These are phyloP conservation scores for Silybum marianum DNA, from an alignment of 129 eudicot species.

Conservation along the genomic window DNA sequence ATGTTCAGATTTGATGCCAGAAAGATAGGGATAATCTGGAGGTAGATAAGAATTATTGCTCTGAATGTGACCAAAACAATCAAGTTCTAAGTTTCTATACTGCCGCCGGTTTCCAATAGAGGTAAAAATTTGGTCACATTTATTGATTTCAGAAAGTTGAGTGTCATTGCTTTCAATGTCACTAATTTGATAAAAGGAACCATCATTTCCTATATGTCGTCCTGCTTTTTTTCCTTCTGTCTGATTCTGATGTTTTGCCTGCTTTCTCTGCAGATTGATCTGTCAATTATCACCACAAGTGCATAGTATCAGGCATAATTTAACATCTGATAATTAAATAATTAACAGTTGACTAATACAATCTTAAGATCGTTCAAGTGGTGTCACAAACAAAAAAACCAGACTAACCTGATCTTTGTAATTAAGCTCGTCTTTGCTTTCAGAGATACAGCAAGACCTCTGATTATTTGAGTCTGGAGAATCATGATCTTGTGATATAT, in stretches of 20 bases:
- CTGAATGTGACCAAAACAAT: conserved; percentile 43
- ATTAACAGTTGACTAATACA: background rate
- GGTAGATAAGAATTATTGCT: conserved; percentile 29
- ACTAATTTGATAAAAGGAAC: conserved; percentile 34
- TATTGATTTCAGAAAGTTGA: conserved; percentile 33
- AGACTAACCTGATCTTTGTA: conserved; percentile 45
- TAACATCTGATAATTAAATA: background rate
- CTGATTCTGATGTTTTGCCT: conserved; percentile 44
- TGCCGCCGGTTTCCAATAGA: conserved; percentile 34
- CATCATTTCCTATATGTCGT: conserved; percentile 29
- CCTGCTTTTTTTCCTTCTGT: conserved; percentile 45
- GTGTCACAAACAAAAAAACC: conserved; percentile 13
- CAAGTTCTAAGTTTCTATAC: conserved; percentile 37
- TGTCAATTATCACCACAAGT: conserved; percentile 19
- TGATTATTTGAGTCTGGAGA: conserved; percentile 30
- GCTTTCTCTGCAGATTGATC: conserved; percentile 39
- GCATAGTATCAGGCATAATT: background rate
- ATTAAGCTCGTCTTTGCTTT: conserved; percentile 33
- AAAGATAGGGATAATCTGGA: conserved; percentile 40
- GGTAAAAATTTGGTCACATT: conserved; percentile 34
- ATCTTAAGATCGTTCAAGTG: conserved; percentile 13
- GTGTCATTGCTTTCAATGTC: conserved; percentile 33
- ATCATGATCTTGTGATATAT: conserved; percentile 33
- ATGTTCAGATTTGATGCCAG: conserved; percentile 48
- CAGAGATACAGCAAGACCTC: conserved; percentile 38